phyloP scores from a whole-genome alignment of 768 basidiomycete genomes.

The Pleurotus salmoneostramineus region DNA sequence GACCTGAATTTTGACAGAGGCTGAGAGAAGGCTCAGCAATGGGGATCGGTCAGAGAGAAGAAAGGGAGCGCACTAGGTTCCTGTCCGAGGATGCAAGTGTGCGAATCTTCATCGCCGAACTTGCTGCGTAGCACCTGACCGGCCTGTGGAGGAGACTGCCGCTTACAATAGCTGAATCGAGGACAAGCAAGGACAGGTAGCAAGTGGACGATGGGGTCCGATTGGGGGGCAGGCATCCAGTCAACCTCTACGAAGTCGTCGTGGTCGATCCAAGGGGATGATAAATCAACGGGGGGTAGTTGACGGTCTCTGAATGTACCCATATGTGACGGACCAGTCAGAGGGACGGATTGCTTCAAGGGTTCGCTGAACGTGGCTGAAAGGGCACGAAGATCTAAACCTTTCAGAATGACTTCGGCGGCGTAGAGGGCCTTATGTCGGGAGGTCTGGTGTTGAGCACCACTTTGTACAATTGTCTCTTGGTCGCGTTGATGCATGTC shows the following conservation, averaged over 20 bases:
- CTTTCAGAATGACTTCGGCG: slow-evolving; percentile 77
- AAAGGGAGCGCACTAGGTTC: slow-evolving; percentile 46
- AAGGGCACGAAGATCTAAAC: slow-evolving; percentile 72
- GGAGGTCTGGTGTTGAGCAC: slow-evolving; percentile 52
- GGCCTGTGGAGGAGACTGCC: slow-evolving; percentile 38
- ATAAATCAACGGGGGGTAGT: slow-evolving; percentile 36
- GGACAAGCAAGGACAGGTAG: slow-evolving; percentile 76
- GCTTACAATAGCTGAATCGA: slow-evolving; percentile 78
- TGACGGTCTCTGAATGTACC: slow-evolving; percentile 46
- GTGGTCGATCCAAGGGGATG: slow-evolving; percentile 67
- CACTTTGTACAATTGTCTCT: slow-evolving; percentile 62
- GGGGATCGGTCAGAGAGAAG: no score
- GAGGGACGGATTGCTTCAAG: slow-evolving; percentile 53
- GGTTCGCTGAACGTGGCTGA: slow-evolving; percentile 76
- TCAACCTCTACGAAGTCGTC: slow-evolving; percentile 84
- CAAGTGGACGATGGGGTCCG: slow-evolving; percentile 58
- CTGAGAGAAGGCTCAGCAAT: slow-evolving; percentile 25
- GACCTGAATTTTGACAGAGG: slow-evolving; percentile 64
- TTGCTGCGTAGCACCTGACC: slow-evolving; percentile 53
- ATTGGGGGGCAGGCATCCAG: slow-evolving; percentile 42
- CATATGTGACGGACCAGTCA: slow-evolving; percentile 39
- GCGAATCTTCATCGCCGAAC: slow-evolving; percentile 84
- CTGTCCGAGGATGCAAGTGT: slow-evolving; percentile 74
- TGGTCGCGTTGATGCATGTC: slow-evolving; percentile 93
- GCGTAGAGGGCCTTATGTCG: slow-evolving; percentile 85